Conservation (phyloP, 1,139 yeast species). For the Candida neerlandica region DNA sequence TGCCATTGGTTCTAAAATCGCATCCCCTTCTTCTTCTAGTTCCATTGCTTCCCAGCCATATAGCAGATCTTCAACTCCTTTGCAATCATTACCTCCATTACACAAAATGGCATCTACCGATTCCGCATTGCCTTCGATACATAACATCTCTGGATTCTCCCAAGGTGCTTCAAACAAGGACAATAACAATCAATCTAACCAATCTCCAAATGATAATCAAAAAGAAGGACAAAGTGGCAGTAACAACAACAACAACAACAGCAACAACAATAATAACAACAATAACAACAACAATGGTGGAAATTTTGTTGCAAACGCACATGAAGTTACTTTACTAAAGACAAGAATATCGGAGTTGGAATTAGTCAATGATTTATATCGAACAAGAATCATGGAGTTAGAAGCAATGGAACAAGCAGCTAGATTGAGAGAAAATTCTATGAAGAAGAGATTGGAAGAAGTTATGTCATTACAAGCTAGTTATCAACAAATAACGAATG, state of each 20-base stretch:
- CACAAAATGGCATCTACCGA: slow-evolving; percentile 23
- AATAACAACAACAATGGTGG: slow-evolving; percentile 15
- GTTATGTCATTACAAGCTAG: slow-evolving; percentile 27
- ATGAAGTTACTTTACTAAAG: slow-evolving; percentile 57
- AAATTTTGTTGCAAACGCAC: slow-evolving; percentile 21
- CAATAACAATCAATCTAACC: slow-evolving; percentile 9
- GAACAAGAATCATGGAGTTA: slow-evolving; percentile 78
- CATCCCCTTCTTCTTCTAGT: slow-evolving; percentile 16
- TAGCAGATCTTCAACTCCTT: slow-evolving; percentile 14
- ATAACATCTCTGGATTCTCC: slow-evolving; percentile 6
- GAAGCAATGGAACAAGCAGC: slow-evolving; percentile 71
- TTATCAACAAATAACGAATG: slow-evolving; percentile 3
- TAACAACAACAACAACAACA: slow-evolving; percentile 18
- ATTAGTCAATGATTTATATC: slow-evolving; percentile 82
- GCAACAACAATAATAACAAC: slow-evolving; percentile 18
- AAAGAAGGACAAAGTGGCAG: slow-evolving; percentile 9
- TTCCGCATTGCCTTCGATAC: slow-evolving; percentile 11
- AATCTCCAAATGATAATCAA: slow-evolving; percentile 6
- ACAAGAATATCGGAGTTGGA: slow-evolving; percentile 89
- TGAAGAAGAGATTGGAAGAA: slow-evolving; percentile 54
- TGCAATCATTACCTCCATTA: slow-evolving; percentile 36
- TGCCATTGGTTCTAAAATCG: slow-evolving; percentile 22
- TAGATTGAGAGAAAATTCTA: slow-evolving; percentile 51
- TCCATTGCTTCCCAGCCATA: not conserved
- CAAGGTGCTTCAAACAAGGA: slow-evolving; percentile 6